Evolutionary conservation across 192 early-diverging fungal genomes (phyloP).

Genomic region (Linnemannia elongata): DNA sequence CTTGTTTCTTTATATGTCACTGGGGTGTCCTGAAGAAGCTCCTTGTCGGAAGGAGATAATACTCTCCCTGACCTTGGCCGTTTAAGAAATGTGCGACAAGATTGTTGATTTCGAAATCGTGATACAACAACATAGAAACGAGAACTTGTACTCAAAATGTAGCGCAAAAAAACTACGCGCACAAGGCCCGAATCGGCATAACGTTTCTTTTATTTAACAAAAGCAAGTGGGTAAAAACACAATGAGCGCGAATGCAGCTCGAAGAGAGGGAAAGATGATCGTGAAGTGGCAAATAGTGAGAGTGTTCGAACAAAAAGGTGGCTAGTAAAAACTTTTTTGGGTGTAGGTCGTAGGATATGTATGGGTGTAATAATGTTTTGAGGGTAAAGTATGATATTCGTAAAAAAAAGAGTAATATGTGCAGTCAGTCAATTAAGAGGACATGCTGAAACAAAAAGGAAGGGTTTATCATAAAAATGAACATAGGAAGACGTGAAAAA

Average conservation of each 20-base stretch:
- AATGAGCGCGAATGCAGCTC: background rate
- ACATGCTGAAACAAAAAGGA: constrained; percentile 6
- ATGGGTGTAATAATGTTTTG: background rate
- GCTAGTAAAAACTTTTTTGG: background rate
- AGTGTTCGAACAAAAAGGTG: constrained; percentile 4
- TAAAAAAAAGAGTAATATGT: background rate
- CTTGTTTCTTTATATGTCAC: too few relatives aligned
- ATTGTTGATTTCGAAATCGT: too few relatives aligned
- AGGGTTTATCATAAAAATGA: background rate
- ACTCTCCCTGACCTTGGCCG: too few relatives aligned
- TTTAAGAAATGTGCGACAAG: too few relatives aligned
- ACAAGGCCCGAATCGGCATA: too few relatives aligned
- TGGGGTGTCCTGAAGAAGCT: too few relatives aligned
- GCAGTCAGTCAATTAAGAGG: constrained; percentile 5
- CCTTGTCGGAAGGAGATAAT: too few relatives aligned
- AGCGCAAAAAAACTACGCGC: too few relatives aligned
- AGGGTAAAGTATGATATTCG: background rate
- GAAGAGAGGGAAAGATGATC: background rate
- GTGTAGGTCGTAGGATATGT: background rate
- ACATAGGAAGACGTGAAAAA: background rate
- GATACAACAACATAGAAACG: too few relatives aligned
- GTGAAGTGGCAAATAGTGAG: background rate
- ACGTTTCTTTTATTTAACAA: constrained; percentile 6
- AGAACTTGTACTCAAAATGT: too few relatives aligned
- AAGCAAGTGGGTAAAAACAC: background rate